phyloP scores from a whole-genome alignment of 345 rosid genomes.

The Eucalyptus curtisii region DNA sequence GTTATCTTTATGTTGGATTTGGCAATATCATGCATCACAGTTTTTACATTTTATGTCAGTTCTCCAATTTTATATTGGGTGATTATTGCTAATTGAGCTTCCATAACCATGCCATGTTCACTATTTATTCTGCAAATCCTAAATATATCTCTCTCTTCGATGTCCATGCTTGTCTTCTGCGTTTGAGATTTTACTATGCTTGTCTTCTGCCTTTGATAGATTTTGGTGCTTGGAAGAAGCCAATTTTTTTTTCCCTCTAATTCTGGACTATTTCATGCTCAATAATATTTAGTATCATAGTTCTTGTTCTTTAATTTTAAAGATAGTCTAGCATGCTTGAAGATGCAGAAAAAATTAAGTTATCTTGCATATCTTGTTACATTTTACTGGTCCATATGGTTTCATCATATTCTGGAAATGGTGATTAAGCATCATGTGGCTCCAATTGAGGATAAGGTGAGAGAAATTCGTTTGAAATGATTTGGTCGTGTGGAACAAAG shows the following conservation, averaged over 20 bases:
- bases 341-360: not conserved
- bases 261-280: not conserved
- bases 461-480: not conserved
- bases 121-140: not conserved
- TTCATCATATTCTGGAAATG: not conserved
- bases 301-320: not conserved
- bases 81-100: not conserved
- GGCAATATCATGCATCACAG: not conserved
- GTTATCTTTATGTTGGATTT: not conserved
- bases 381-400: not conserved
- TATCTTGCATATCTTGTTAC: not conserved
- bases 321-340: not conserved
- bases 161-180: not conserved
- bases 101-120: not conserved
- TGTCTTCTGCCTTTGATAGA: not conserved
- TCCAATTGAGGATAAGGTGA: not conserved
- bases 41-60: not conserved
- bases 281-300: not conserved
- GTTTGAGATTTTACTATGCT: not conserved
- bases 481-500: not conserved
- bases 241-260: not conserved
- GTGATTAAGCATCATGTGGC: not conserved
- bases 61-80: not conserved
- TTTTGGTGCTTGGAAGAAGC: not conserved
- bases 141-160: not conserved